Percentiles rank a stretch among this genome's conserved stretches.
These are phyloP conservation scores for Kwoniella sp. DNA, from an alignment of 768 basidiomycete genomes.

Conservation along the genomic window DNA sequence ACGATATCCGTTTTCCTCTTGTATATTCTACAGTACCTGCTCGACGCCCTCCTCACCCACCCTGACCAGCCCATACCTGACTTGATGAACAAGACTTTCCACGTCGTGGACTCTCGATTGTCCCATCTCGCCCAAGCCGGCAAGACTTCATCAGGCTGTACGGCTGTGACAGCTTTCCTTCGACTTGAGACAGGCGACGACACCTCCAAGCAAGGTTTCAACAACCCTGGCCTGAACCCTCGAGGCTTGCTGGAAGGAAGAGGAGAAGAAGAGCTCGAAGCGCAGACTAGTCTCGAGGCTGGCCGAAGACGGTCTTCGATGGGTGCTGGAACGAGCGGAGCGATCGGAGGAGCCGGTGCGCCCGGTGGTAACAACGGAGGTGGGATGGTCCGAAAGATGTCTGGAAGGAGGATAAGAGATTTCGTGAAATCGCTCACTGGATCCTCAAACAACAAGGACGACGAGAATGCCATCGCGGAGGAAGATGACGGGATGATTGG, in stretches of 20 bases:
- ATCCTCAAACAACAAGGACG: constrained; percentile 18
- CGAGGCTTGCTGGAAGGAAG: constrained; percentile 51
- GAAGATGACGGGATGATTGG: constrained; percentile 18
- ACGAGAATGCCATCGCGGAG: constrained; percentile 27
- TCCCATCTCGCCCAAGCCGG: constrained; percentile 83
- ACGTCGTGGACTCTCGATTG: constrained; percentile 80
- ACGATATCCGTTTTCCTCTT: background rate
- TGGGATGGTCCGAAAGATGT: constrained; percentile 32
- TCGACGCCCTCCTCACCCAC: constrained; percentile 68
- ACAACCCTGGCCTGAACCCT: constrained; percentile 42
- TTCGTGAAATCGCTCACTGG: constrained; percentile 52
- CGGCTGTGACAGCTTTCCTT: constrained; percentile 92
- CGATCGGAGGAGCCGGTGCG: constrained; percentile 28
- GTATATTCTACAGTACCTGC: constrained; percentile 65
- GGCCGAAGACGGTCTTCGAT: constrained; percentile 28
- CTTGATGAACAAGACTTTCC: constrained; percentile 89
- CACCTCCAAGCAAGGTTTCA: constrained; percentile 40
- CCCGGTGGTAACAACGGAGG: constrained; percentile 2
- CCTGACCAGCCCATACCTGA: constrained; percentile 73
- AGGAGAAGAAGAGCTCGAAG: constrained; percentile 54
- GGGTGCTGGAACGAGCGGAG: constrained; percentile 29
- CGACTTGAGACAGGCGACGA: constrained; percentile 74
- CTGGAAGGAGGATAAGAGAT: constrained; percentile 46
- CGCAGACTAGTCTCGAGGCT: constrained; percentile 25
- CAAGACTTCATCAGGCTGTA: constrained; percentile 94